phyloP scores from a whole-genome alignment of 495 filamentous ascomycete species.

The Chaetomidium leptoderma region DNA sequence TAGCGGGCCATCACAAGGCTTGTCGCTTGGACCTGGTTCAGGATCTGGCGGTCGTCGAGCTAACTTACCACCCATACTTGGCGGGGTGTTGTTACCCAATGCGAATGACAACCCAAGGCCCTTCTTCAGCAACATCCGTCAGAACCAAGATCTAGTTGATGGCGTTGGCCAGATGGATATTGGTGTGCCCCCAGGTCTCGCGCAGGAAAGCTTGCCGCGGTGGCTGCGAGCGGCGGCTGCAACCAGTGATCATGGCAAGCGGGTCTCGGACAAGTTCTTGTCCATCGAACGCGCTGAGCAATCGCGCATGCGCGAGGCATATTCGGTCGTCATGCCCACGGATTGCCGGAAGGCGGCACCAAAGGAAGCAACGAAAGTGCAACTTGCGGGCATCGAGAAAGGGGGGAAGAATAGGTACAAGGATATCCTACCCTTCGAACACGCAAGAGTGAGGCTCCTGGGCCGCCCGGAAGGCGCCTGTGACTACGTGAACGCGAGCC shows the following conservation, averaged over 20 bases:
- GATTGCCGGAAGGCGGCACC: background rate
- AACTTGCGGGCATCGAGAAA: conserved; percentile 88
- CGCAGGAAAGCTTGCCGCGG: conserved; percentile 56
- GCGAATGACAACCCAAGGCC: conserved; percentile 67
- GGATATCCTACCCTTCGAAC: conserved; percentile 95
- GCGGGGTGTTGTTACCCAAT: conserved; percentile 79
- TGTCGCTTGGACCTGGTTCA: conserved; percentile 33
- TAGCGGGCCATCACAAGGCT: conserved; percentile 37
- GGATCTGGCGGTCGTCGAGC: conserved; percentile 27
- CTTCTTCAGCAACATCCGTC: conserved; percentile 93
- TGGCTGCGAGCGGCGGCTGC: conserved; percentile 73
- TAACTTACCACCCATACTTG: conserved; percentile 69
- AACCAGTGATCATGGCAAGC: conserved; percentile 65
- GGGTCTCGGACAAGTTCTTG: conserved; percentile 78
- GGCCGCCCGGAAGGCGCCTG: conserved; percentile 66
- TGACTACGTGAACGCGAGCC: conserved; percentile 95
- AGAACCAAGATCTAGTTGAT: conserved; percentile 92
- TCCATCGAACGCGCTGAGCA: conserved; percentile 80
- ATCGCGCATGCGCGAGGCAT: conserved; percentile 84
- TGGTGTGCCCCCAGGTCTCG: conserved; percentile 58
- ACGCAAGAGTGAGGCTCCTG: conserved; percentile 77
- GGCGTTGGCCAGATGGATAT: conserved; percentile 89
- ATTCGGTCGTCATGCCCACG: conserved; percentile 55
- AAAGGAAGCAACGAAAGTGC: conserved; percentile 27
- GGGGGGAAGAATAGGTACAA: conserved; percentile 95